Evolutionary conservation across 208 protist genomes (phyloP), one percentile per base, ranked within the genome.

Genomic region (Leishmania mexicana): DNA sequence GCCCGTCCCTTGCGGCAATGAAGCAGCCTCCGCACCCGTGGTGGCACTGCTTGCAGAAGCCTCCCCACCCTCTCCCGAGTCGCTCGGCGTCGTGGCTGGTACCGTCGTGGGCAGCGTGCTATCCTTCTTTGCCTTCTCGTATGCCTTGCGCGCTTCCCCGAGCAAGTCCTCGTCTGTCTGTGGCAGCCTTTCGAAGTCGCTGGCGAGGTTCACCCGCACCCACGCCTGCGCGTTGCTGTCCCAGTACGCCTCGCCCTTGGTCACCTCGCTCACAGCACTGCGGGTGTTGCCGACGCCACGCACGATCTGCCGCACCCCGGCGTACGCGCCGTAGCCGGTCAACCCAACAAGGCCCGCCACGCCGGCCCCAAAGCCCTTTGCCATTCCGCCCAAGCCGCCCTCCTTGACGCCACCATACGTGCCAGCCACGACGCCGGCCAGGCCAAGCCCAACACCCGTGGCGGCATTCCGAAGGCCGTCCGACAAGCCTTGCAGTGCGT

Each of bases 161-260:
- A 86, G 60, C n/a, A 94, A 60, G 62, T 94, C 91, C n/a, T 88
- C 85, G 75, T 94, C 89, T 1, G 73, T 86, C 28, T 65, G 54
- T 24, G 91, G 89, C 67, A 94, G 84, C 6, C 70, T 38, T 3
- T 76, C 89, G 10, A 93, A 70, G 53, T 83, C 81, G 1, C n/a
- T 2, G 35, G 49, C 31, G 17, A 94, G 86, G 21, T 89, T 80
- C 76, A 94, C 87, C 6, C 81, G 77, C 13, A 89, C 83, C 87
- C 90, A 95, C n/a, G 77, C n/a, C 70, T 85, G 83, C 21, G 35
- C 40, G 47, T 65, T 78, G 75, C 83, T 88, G 85, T 93, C 88
- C 90, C 92, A 95, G 76, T 88, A 86, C 8, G 80, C 62, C 49
- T 89, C 85, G 13, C 86, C 89, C 24, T 68, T 73, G 60, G 42